A percentile compares a stretch with the other conserved stretches of the same genome.
phyloP scores from a whole-genome alignment of 106 monocot species.

The Apostasia shenzhenica region DNA sequence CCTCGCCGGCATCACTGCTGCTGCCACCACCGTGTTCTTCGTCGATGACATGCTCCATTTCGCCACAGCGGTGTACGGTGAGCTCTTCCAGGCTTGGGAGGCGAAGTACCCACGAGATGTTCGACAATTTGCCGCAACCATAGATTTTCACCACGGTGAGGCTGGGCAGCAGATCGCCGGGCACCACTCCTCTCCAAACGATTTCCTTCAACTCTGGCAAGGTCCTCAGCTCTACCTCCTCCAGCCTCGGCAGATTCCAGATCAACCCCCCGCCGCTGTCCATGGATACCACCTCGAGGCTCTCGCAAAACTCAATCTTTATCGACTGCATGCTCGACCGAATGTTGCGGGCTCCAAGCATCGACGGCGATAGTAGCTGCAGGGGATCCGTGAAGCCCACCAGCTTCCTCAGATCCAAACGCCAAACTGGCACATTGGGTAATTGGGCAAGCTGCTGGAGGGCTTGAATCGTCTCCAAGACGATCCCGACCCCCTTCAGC shows the following conservation, averaged over 20 bases:
- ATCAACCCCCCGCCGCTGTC: not conserved
- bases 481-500: not conserved
- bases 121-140: conserved; percentile 1
- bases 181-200: conserved; percentile 5
- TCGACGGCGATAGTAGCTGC: not conserved
- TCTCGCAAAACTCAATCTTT: not conserved
- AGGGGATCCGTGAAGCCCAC: not conserved
- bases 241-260: not conserved
- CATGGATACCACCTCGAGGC: conserved; percentile 5
- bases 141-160: conserved; percentile 1
- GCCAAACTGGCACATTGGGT: not conserved
- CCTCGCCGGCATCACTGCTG: not conserved
- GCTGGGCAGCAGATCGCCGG: conserved; percentile 1
- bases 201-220: conserved; percentile 8
- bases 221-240: not conserved
- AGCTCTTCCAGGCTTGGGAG: conserved; percentile 8
- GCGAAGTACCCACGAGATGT: conserved; percentile 7
- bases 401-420: not conserved
- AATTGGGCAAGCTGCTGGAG: not conserved
- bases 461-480: not conserved
- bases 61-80: not conserved
- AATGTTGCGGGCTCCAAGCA: conserved; percentile 6
- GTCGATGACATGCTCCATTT: conserved; percentile 1
- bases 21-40: not conserved
- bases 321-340: not conserved